Percentiles rank a stretch among this genome's conserved stretches.
These are phyloP conservation scores for Novymonas esmeraldas DNA, from an alignment of 208 protist genomes.

Conservation along the genomic window DNA sequence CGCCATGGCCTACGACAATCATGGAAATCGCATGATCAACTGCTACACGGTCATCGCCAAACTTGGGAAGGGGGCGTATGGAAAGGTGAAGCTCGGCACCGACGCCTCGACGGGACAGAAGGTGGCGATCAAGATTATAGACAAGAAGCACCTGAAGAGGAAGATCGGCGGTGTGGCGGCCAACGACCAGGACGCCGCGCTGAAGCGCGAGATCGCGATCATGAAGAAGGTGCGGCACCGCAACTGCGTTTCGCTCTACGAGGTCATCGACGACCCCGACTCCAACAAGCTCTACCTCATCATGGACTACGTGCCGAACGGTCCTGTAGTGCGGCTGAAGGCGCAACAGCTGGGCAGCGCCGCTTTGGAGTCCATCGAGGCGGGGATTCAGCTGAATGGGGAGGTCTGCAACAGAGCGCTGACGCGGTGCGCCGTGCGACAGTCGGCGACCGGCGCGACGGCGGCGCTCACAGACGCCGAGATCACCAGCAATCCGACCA, in stretches of 20 bases:
- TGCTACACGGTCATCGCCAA: slow-evolving; percentile 64
- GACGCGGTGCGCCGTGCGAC: slow-evolving; percentile 43
- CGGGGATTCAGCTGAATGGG: slow-evolving; percentile 29
- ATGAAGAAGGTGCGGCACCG: slow-evolving; percentile 96
- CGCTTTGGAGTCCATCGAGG: slow-evolving; percentile 37
- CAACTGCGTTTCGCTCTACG: slow-evolving; percentile 94
- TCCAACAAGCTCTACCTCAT: slow-evolving; percentile 92
- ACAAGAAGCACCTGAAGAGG: slow-evolving; percentile 69
- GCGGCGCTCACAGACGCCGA: slow-evolving; percentile 34
- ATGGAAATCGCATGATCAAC: slow-evolving; percentile 77
- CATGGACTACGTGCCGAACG: slow-evolving; percentile 91
- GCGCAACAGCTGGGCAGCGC: slow-evolving; percentile 29
- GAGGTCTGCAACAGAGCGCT: slow-evolving; percentile 41
- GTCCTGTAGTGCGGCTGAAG: slow-evolving; percentile 63
- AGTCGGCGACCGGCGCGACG: slow-evolving; percentile 11
- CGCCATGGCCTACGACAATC: slow-evolving; percentile 46
- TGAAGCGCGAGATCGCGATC: slow-evolving; percentile 85
- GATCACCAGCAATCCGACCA: slow-evolving; percentile 26
- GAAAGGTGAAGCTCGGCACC: slow-evolving; percentile 71
- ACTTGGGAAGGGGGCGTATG: slow-evolving; percentile 62
- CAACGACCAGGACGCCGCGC: slow-evolving; percentile 34
- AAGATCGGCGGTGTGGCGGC: slow-evolving; percentile 40
- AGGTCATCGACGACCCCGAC: slow-evolving; percentile 95
- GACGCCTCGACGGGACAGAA: slow-evolving; percentile 45
- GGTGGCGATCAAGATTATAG: slow-evolving; percentile 86